Evolutionary conservation across 768 basidiomycete species (phyloP).

Genomic region (Stropharia rugosoannulata): DNA sequence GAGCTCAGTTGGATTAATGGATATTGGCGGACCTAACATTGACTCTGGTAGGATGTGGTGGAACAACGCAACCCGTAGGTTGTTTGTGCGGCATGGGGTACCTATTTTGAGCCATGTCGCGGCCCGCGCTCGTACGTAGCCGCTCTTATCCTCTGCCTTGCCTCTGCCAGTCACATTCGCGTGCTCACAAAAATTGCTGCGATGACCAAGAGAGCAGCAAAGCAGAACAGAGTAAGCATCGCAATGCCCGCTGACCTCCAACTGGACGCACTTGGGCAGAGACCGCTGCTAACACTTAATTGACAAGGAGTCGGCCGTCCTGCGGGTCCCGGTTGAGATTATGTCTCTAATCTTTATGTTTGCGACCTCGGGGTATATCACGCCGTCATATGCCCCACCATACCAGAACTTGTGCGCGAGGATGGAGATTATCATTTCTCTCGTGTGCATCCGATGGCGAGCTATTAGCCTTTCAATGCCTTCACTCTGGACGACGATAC

Average conservation of each 20-base stretch:
- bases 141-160: too few species aligned
- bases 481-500: constrained; percentile 18
- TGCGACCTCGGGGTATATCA: background rate
- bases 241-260: too few species aligned
- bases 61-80: background rate
- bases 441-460: constrained; percentile 23
- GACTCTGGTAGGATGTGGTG: background rate
- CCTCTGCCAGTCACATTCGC: background rate
- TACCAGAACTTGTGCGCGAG: background rate
- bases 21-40: constrained; percentile 1
- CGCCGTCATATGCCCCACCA: background rate
- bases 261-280: too few species aligned
- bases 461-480: constrained; percentile 13
- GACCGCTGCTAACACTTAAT: background rate
- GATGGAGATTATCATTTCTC: constrained; percentile 20
- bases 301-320: background rate
- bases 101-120: background rate
- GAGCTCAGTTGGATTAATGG: background rate
- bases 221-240: too few species aligned
- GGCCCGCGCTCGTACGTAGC: too few species aligned
- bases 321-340: background rate
- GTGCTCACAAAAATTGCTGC: too few species aligned
- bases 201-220: too few species aligned
- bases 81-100: background rate
- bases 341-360: background rate